Conservation (phyloP, 495 filamentous ascomycete genomes). For the Neurospora hispaniola region DNA sequence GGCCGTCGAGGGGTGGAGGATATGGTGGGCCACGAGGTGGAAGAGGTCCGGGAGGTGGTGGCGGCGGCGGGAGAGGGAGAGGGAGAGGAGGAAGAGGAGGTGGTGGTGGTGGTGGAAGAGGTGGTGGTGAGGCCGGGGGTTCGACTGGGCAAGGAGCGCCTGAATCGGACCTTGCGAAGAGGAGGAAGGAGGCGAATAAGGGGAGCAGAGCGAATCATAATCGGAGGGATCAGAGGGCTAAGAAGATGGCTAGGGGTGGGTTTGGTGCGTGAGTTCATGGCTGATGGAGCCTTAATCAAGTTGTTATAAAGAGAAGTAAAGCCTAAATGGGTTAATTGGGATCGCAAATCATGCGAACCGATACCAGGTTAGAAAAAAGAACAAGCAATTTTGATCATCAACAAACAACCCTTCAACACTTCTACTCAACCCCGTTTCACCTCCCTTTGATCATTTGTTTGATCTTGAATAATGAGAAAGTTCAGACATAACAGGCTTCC, state of each 20-base stretch:
- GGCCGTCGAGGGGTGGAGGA: slow-evolving; percentile 13
- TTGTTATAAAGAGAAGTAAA: too few species aligned
- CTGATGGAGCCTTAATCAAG: too few species aligned
- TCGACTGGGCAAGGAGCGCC: slow-evolving; percentile 45
- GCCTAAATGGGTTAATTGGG: too few species aligned
- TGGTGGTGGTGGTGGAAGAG: slow-evolving; percentile 41
- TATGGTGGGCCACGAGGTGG: slow-evolving; percentile 32
- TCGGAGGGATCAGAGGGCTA: slow-evolving; percentile 61
- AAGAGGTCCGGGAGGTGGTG: slow-evolving; percentile 20
- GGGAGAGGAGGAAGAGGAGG: slow-evolving; percentile 43
- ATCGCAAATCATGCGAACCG: not conserved
- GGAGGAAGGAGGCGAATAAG: slow-evolving; percentile 56
- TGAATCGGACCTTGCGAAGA: slow-evolving; percentile 40
- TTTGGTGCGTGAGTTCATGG: too few species aligned
- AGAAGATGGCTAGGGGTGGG: slow-evolving; percentile 62
- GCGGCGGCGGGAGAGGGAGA: slow-evolving; percentile 20
- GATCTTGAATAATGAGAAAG: not conserved
- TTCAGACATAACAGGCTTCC: not conserved
- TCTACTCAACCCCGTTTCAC: not conserved
- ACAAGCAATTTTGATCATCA: not conserved
- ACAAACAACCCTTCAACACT: not conserved
- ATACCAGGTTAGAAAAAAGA: not conserved
- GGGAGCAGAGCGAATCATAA: slow-evolving; percentile 53
- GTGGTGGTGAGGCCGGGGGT: slow-evolving; percentile 44
- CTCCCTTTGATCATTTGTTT: not conserved